Conservation (phyloP, 768 basidiomycete genomes). For the Hemileccinum rubropunctum region DNA sequence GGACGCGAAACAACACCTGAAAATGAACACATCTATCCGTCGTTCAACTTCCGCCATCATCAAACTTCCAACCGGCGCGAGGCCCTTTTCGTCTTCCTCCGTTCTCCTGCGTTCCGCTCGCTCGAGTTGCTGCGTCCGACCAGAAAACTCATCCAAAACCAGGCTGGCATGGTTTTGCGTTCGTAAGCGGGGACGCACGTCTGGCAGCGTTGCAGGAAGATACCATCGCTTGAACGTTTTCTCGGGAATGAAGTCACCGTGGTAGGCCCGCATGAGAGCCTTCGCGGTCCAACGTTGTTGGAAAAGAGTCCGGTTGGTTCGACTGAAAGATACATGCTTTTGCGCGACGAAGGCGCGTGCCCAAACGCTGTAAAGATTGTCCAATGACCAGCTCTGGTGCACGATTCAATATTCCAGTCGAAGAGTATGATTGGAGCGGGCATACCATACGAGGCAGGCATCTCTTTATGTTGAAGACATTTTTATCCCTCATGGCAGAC, state of each 20-base stretch:
- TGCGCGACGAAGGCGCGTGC: constrained; percentile 58
- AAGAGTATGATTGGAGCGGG: not conserved
- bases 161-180: constrained; percentile 36
- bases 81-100: constrained; percentile 56
- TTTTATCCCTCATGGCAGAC: constrained; percentile 46
- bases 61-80: constrained; percentile 91
- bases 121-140: constrained; percentile 43
- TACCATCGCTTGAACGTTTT: constrained; percentile 95
- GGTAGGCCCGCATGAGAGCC: constrained; percentile 86
- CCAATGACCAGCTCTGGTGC: constrained; percentile 79
- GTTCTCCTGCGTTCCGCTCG: constrained; percentile 44
- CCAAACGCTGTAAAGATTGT: constrained; percentile 90
- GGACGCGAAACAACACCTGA: constrained; percentile 82
- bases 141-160: constrained; percentile 56
- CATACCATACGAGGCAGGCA: constrained; percentile 81
- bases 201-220: constrained; percentile 81
- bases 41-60: constrained; percentile 96
- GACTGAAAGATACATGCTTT: constrained; percentile 51
- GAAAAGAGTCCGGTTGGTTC: constrained; percentile 64
- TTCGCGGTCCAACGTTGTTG: constrained; percentile 92
- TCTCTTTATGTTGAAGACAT: constrained; percentile 42
- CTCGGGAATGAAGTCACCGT: constrained; percentile 92
- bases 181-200: constrained; percentile 64
- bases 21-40: constrained; percentile 88
- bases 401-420: not conserved